A percentile compares a stretch with the other conserved stretches of the same genome.
Evolutionary conservation across 495 filamentous ascomycete species (phyloP).

Genomic region (Tetracladium marchalianum): DNA sequence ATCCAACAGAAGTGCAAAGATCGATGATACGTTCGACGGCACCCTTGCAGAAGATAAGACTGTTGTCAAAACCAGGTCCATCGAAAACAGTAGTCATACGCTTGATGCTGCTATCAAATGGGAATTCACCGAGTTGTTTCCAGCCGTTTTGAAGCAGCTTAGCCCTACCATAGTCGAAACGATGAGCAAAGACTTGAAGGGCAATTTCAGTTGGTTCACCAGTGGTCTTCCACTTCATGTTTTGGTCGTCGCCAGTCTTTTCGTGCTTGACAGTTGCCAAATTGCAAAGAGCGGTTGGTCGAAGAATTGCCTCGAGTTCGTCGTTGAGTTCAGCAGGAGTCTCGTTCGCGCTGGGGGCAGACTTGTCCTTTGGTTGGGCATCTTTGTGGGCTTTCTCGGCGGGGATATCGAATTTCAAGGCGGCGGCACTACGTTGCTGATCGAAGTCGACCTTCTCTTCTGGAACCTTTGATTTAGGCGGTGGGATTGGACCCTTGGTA

Average conservation of each 20-base stretch:
- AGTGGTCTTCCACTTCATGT: conserved; percentile 53
- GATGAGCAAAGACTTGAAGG: conserved; percentile 65
- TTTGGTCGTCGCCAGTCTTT: conserved; percentile 25
- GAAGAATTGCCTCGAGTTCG: conserved; percentile 52
- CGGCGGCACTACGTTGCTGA: conserved; percentile 38
- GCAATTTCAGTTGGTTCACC: conserved; percentile 83
- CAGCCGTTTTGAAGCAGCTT: conserved; percentile 43
- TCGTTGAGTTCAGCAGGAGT: conserved; percentile 20
- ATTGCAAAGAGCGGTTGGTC: conserved; percentile 70
- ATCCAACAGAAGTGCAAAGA: conserved; percentile 52
- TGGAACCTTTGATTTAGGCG: neutral
- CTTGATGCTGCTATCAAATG: conserved; percentile 76
- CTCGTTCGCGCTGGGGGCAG: conserved; percentile 13
- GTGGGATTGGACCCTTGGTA: conserved; percentile 25
- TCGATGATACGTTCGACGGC: conserved; percentile 74
- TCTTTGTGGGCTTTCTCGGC: conserved; percentile 27
- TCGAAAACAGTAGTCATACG: conserved; percentile 72
- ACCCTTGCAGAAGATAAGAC: conserved; percentile 65
- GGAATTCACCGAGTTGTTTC: conserved; percentile 62
- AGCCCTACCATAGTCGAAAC: conserved; percentile 53
- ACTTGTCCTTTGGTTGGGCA: conserved; percentile 14
- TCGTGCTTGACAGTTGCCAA: conserved; percentile 58
- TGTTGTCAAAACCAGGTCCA: conserved; percentile 22
- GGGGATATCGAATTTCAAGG: conserved; percentile 44
- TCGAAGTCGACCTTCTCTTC: conserved; percentile 35